phyloP scores from a whole-genome alignment of 352 stramenopile genomes.

The Globisporangium spiculum region DNA sequence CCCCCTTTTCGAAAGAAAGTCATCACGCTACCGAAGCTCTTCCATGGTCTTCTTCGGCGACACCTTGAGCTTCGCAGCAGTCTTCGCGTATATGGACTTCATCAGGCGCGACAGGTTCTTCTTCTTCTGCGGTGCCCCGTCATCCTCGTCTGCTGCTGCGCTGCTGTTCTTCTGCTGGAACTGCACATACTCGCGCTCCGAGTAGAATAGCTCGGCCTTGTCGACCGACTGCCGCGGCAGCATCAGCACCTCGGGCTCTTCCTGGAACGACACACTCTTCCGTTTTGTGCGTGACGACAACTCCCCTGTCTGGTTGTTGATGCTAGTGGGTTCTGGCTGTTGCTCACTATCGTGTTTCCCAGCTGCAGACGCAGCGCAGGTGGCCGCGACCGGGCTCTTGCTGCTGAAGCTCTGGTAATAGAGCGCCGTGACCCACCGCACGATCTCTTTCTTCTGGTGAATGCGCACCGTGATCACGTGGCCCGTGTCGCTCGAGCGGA shows the following conservation, averaged over 20 bases:
- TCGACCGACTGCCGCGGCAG: conserved; percentile 44
- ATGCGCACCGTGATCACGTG: conserved; percentile 47
- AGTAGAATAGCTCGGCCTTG: conserved; percentile 55
- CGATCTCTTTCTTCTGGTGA: conserved; percentile 61
- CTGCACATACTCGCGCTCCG: conserved; percentile 51
- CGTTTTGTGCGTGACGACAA: conserved; percentile 17
- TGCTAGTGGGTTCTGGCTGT: conserved; percentile 7
- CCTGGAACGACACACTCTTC: conserved; percentile 57
- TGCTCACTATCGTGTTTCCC: conserved; percentile 18
- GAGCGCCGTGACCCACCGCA: conserved; percentile 57
- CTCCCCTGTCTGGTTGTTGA: background rate
- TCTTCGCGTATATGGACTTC: conserved; percentile 52
- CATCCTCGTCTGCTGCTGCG: background rate
- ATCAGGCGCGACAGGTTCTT: conserved; percentile 49
- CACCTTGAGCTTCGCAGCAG: conserved; percentile 49
- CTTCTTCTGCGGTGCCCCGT: conserved; percentile 22
- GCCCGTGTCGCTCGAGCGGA: conserved; percentile 38
- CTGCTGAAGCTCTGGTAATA: conserved; percentile 52
- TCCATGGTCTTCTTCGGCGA: conserved; percentile 31
- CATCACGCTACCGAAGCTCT: conserved; percentile 20
- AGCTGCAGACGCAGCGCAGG: conserved; percentile 4
- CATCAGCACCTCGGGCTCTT: conserved; percentile 46
- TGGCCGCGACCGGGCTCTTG: conserved; percentile 6
- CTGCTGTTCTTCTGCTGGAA: conserved; percentile 35
- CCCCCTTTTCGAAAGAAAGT: background rate